Base-by-base conservation (phyloP, 805 yeast species). In the Teunomyces panamensis region DNA sequence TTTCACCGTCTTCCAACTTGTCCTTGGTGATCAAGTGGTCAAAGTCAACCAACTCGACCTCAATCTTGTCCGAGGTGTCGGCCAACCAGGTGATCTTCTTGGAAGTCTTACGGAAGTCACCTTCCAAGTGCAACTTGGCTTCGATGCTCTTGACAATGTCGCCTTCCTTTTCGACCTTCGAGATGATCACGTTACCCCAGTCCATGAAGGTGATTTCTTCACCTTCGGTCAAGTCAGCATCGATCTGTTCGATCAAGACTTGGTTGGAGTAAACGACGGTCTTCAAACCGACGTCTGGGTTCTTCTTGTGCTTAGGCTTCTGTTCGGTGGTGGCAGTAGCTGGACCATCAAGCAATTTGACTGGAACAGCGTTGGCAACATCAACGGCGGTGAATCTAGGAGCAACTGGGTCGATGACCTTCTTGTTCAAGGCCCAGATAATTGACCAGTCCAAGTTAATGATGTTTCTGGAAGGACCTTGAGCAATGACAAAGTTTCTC, bases 381-480 rank as follows among this genome's bases (percentile, higher is more conserved):
- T 77, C 80, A 43, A 91, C 79, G 48, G 96, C 96, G 49, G 96
- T 86, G 65, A 86, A 90, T 74, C 99, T 87, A 63, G 99, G 97
- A 37, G 97, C 96, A 63, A 90, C 72, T 49, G 99, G 98, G 66
- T 94, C 99, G 67, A 94, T 92, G 57, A 92, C 80, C 77, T 94
- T 94, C 77, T 94, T 94, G 83, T 94, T 94, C 67, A 87, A 81
- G 48, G 98, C 94, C 99, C 99, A 94, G 62, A 94, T 91, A 55
- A 89, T 80, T 56, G 87, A 87, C 99, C 99, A 94, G 69, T 94
- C 99, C 65, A 94, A 78, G 77, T 95, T 94, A 65, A 94, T 85
- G 62, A 94, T 90, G 76, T 94, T 94, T 75, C 86, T 89, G 42
- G 98, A 92, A 35, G 99, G 99, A 62, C 99, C 99, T 76, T 94